A percentile compares a stretch with the other conserved stretches of the same genome.
phyloP scores from a whole-genome alignment of 2,329 filamentous ascomycete species.

The Aspergillus vadensis region DNA sequence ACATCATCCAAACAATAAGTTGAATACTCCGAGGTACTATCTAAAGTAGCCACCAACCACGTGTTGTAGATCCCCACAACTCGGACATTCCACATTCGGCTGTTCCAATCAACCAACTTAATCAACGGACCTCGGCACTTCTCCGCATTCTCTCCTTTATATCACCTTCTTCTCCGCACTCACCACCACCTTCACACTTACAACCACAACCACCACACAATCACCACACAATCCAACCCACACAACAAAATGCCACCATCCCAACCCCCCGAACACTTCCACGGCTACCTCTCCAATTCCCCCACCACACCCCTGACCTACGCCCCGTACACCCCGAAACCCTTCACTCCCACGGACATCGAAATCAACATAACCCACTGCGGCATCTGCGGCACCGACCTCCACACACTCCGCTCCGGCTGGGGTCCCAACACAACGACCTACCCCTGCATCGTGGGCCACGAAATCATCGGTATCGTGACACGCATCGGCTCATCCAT shows the following conservation, averaged over 20 bases:
- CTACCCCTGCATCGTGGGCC: slow-evolving; percentile 59
- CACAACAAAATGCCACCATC: neutral
- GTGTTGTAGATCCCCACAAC: neutral
- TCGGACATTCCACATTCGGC: neutral
- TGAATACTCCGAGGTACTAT: neutral
- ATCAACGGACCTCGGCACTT: neutral
- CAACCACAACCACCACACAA: neutral
- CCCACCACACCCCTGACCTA: slow-evolving; percentile 35
- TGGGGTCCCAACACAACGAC: slow-evolving; percentile 38
- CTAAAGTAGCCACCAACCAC: neutral
- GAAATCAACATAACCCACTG: slow-evolving; percentile 68
- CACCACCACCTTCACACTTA: slow-evolving; percentile 3
- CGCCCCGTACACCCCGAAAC: slow-evolving; percentile 43
- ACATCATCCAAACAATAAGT: neutral
- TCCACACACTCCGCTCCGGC: slow-evolving; percentile 60
- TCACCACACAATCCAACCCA: neutral
- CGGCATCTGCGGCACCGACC: slow-evolving; percentile 66
- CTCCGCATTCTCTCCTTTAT: neutral
- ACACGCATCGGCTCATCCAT: slow-evolving; percentile 55
- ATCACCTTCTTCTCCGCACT: neutral
- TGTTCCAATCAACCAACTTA: neutral
- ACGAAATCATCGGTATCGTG: slow-evolving; percentile 65
- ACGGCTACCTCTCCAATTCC: slow-evolving; percentile 44
- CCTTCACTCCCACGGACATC: slow-evolving; percentile 61
- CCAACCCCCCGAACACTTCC: slow-evolving; percentile 31